Conservation (phyloP, 2,329 filamentous ascomycete genomes). For the Trichoderma koningiopsis region DNA sequence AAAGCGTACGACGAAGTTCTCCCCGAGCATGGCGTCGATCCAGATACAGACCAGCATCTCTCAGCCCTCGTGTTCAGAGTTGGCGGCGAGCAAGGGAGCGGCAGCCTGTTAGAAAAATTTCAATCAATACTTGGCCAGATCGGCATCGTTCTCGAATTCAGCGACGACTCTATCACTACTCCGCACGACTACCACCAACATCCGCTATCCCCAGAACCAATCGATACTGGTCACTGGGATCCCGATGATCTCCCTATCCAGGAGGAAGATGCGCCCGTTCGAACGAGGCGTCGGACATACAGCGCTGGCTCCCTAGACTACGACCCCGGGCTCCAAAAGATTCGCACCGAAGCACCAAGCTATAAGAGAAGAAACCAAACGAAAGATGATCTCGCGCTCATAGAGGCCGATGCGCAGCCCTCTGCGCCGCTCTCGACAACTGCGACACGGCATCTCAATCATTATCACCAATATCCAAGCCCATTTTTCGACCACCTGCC, state of each 20-base stretch:
- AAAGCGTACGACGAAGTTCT: slow-evolving; percentile 77
- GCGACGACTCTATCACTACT: slow-evolving; percentile 39
- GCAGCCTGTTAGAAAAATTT: slow-evolving; percentile 69
- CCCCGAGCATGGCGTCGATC: slow-evolving; percentile 67
- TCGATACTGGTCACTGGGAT: slow-evolving; percentile 29
- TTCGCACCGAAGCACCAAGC: neutral
- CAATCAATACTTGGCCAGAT: slow-evolving; percentile 66
- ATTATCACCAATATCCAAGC: slow-evolving; percentile 14
- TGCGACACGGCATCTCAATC: slow-evolving; percentile 9
- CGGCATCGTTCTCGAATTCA: slow-evolving; percentile 71
- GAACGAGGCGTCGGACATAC: neutral
- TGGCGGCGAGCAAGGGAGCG: slow-evolving; percentile 62
- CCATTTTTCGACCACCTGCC: slow-evolving; percentile 5
- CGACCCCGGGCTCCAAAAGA: neutral
- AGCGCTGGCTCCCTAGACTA: neutral
- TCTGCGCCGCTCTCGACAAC: slow-evolving; percentile 4
- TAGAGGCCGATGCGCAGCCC: neutral
- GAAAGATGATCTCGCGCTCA: neutral
- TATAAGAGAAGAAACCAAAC: neutral
- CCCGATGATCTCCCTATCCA: slow-evolving; percentile 20
- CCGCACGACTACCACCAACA: slow-evolving; percentile 30
- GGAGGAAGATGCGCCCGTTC: slow-evolving; percentile 2
- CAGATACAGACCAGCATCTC: slow-evolving; percentile 74
- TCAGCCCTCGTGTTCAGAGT: slow-evolving; percentile 79
- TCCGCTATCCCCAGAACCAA: slow-evolving; percentile 32